Evolutionary conservation across 768 basidiomycete species (phyloP).

Genomic region (Suillus plorans): DNA sequence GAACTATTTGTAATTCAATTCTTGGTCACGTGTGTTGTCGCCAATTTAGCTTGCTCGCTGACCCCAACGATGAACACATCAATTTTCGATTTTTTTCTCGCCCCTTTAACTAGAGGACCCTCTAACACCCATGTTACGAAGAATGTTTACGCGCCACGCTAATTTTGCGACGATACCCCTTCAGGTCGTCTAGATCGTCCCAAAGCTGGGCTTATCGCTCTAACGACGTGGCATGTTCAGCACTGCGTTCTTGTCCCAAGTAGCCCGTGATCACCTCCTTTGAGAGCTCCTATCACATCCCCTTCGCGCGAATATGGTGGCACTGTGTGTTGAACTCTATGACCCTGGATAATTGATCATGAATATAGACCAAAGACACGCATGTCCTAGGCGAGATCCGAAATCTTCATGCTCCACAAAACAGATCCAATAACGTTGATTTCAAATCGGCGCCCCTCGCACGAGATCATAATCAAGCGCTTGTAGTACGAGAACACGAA

Average conservation of each 20-base stretch:
- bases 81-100: conserved; percentile 1
- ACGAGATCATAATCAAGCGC: background rate
- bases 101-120: background rate
- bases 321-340: background rate
- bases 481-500: background rate
- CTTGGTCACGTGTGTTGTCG: conserved; percentile 7
- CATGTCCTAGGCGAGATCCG: background rate
- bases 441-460: background rate
- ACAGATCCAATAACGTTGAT: background rate
- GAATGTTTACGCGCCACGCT: background rate
- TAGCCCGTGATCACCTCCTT: background rate
- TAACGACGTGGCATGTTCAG: conserved; percentile 1
- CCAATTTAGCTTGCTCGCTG: conserved; percentile 15
- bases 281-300: background rate
- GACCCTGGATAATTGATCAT: background rate
- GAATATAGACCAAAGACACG: background rate
- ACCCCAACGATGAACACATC: conserved; percentile 23
- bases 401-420: background rate
- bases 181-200: background rate
- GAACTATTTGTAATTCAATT: conserved; percentile 17
- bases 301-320: background rate
- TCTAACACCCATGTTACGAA: conserved; percentile 1
- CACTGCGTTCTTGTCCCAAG: background rate
- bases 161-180: background rate
- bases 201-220: background rate